phyloP scores from a whole-genome alignment of 139 green algal species.

The Diplosphaera chodatii region DNA sequence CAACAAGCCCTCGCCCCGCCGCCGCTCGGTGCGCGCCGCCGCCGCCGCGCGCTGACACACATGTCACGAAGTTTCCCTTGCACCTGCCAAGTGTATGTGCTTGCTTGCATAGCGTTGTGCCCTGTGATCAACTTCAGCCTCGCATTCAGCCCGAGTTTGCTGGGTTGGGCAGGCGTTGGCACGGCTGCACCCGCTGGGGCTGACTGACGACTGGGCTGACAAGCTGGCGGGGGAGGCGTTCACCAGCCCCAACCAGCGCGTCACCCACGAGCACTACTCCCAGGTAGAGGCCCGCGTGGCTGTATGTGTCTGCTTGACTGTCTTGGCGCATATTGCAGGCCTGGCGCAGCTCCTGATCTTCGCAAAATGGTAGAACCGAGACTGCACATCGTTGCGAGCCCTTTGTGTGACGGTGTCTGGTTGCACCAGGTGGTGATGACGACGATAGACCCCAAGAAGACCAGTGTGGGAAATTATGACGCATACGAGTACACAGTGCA shows the following conservation, averaged over 20 bases:
- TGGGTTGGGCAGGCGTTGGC: constrained; percentile 28
- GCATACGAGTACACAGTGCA: constrained; percentile 90
- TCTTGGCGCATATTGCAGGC: neutral
- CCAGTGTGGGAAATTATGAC: constrained; percentile 44
- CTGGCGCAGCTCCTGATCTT: no score
- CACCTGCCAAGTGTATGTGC: neutral
- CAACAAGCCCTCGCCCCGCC: constrained; percentile 53
- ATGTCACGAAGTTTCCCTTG: constrained; percentile 10
- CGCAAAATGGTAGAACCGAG: no score
- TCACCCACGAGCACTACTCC: constrained; percentile 88
- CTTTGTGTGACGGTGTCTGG: no score
- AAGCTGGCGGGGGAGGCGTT: constrained; percentile 72
- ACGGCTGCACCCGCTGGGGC: constrained; percentile 69
- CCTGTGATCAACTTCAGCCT: no score
- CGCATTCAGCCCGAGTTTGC: no score
- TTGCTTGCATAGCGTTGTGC: no score
- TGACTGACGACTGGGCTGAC: constrained; percentile 80
- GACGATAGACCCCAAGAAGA: constrained; percentile 53
- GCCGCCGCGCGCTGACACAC: constrained; percentile 25
- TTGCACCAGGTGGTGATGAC: constrained; percentile 69
- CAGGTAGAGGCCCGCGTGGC: constrained; percentile 36
- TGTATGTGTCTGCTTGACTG: neutral
- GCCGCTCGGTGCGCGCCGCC: constrained; percentile 1
- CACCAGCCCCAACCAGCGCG: constrained; percentile 42
- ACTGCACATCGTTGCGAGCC: no score